Evolutionary conservation across 495 filamentous ascomycete species (phyloP), one percentile per base, ranked within the genome.

Genomic region (Aspergillus indologenus): DNA sequence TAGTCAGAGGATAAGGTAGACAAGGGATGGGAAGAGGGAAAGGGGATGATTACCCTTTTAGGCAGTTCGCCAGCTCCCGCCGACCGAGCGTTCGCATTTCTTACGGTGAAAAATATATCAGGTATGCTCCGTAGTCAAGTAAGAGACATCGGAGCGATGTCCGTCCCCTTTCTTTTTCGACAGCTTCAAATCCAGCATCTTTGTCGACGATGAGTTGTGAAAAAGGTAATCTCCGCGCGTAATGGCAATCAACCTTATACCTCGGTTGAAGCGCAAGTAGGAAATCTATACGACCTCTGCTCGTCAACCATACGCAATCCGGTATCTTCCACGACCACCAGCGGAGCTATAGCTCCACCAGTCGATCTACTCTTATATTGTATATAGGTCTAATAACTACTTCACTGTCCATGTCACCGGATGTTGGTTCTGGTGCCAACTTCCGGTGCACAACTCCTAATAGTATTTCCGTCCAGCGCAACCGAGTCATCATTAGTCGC

Each of bases 271-370:
- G 12, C 48, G 31, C 45, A 47, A 47, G 19, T 18, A 15, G 48
- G 48, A 26, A 50, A 31, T 51, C 48, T 51, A n/a, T 12, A 51
- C 48, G 48, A 51, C 48, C 48, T 17, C 15, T 18, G 20, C 48
- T 51, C 48, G 48, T 51, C 48, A 51, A 51, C 48, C 48, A 51
- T 51, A 51, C 48, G 48, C 48, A 31, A 51, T 51, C 15, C 48
- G 23, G 48, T 51, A 51, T 51, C 48, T 51, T 51, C 48, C 48
- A 51, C 48, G 48, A 51, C 15, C 47, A 24, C 1, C 8, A 18
- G 47, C 47, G 47, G 47, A 31, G 48, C 48, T 18, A 17, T 12
- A 21, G 45, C 20, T 48, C 45, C 47, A 12, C 22, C 47, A 15
- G 47, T 24, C 47, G 47, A 50, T 50, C 47, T 24, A 24, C 45